These are phyloP conservation scores for Penicillium turbatum DNA, from an alignment of 495 filamentous ascomycete genomes.

Conservation along the genomic window DNA sequence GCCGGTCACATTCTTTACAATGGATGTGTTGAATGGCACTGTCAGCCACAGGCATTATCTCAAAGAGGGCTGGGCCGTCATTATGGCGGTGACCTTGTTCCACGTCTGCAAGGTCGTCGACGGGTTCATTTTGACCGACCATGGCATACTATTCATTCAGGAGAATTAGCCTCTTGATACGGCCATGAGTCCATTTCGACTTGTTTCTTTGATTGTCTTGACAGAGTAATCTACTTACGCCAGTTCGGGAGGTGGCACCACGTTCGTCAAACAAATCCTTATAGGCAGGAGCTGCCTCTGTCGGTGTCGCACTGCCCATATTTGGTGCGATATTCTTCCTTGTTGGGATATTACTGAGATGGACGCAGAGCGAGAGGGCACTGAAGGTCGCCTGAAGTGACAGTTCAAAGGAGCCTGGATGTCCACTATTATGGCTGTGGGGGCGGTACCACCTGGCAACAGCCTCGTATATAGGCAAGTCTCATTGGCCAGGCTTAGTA, in stretches of 20 bases:
- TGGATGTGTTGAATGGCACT: conserved; percentile 5
- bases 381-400: neutral
- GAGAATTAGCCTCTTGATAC: neutral
- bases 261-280: conserved; percentile 11
- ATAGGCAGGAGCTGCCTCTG: conserved; percentile 14
- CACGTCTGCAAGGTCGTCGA: neutral
- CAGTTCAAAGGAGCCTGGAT: neutral
- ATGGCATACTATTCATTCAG: neutral
- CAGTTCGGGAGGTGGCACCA: neutral
- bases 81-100: conserved; percentile 2
- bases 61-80: neutral
- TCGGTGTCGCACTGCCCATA: conserved; percentile 7
- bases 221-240: neutral
- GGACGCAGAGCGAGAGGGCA: neutral
- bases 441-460: no score
- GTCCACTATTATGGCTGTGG: no score
- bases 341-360: neutral
- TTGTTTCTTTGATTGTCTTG: no score
- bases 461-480: no score
- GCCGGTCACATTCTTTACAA: conserved; percentile 14
- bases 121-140: neutral
- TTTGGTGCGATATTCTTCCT: neutral
- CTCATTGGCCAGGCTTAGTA: no score
- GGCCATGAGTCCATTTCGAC: neutral
- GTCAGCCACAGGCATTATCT: neutral